Conservation (phyloP, 108 stramenopile species). For the Cyclotella sp. region DNA sequence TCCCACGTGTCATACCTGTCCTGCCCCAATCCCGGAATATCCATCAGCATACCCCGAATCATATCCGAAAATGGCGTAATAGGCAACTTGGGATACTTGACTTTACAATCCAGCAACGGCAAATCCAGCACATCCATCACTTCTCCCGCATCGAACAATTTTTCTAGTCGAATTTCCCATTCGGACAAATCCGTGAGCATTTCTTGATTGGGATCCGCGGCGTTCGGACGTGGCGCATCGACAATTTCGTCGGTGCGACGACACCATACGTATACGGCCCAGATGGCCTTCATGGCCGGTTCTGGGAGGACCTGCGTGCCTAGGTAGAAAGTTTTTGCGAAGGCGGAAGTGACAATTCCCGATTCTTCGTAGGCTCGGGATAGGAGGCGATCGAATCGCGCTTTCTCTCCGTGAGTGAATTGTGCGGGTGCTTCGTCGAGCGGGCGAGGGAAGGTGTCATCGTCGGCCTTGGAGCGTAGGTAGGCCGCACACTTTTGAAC, state of each 20-base stretch:
- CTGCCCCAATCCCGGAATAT: slow-evolving; percentile 92
- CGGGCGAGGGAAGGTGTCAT: slow-evolving; percentile 56
- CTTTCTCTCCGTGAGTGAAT: slow-evolving; percentile 40
- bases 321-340: slow-evolving; percentile 97
- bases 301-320: slow-evolving; percentile 88
- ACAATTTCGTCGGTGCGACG: slow-evolving; percentile 98
- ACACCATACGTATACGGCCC: slow-evolving; percentile 99
- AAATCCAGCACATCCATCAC: slow-evolving; percentile 94
- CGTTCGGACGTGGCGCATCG: slow-evolving; percentile 84
- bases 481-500: slow-evolving; percentile 78
- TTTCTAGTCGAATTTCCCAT: slow-evolving; percentile 89
- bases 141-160: slow-evolving; percentile 82
- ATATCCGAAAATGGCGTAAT: slow-evolving; percentile 95
- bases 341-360: slow-evolving; percentile 94
- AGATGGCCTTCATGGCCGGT: slow-evolving; percentile 77
- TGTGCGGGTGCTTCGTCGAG: background rate
- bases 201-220: slow-evolving; percentile 66
- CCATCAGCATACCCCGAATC: slow-evolving; percentile 98
- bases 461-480: slow-evolving; percentile 65
- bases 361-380: slow-evolving; percentile 89
- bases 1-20: slow-evolving; percentile 94
- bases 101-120: slow-evolving; percentile 85
- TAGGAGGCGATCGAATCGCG: slow-evolving; percentile 55
- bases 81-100: slow-evolving; percentile 87
- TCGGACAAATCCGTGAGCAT: slow-evolving; percentile 82